A percentile compares a stretch with the other conserved stretches of the same genome.
Conservation (phyloP, 2,329 filamentous ascomycete genomes). For the Colletotrichum godetiae region DNA sequence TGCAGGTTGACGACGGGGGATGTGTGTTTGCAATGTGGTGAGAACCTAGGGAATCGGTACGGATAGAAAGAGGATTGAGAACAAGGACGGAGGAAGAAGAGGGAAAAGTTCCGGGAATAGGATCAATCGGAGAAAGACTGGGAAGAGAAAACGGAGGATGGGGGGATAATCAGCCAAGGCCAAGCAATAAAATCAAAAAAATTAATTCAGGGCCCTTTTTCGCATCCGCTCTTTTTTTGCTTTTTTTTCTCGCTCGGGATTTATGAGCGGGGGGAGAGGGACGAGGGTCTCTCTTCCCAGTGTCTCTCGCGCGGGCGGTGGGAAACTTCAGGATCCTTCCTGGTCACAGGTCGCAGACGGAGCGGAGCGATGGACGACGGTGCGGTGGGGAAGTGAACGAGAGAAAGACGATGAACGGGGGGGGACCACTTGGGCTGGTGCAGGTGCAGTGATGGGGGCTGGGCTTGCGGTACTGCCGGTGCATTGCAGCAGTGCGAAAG, state of each 20-base stretch:
- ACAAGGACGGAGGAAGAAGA: background rate
- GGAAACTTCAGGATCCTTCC: background rate
- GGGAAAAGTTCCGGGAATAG: constrained; percentile 5
- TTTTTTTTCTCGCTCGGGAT: constrained; percentile 4
- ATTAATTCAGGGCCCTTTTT: background rate
- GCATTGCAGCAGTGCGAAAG: background rate
- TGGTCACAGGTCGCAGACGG: background rate
- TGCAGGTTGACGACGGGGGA: background rate
- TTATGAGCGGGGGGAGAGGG: constrained; percentile 8
- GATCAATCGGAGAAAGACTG: constrained; percentile 7
- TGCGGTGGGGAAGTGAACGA: background rate
- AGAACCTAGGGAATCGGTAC: background rate
- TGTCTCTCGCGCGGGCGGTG: background rate
- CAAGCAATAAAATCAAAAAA: constrained; percentile 1
- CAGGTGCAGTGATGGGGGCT: background rate
- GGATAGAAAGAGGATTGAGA: background rate
- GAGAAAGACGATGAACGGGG: background rate
- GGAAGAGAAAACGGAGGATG: constrained; percentile 5
- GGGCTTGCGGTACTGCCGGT: background rate
- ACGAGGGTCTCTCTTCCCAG: background rate
- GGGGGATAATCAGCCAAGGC: background rate
- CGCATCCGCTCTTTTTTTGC: background rate
- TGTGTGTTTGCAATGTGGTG: background rate
- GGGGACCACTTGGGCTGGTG: background rate
- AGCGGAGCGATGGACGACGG: background rate